phyloP scores from a whole-genome alignment of 352 stramenopile genomes.

The Phytopythium mirpurense region DNA sequence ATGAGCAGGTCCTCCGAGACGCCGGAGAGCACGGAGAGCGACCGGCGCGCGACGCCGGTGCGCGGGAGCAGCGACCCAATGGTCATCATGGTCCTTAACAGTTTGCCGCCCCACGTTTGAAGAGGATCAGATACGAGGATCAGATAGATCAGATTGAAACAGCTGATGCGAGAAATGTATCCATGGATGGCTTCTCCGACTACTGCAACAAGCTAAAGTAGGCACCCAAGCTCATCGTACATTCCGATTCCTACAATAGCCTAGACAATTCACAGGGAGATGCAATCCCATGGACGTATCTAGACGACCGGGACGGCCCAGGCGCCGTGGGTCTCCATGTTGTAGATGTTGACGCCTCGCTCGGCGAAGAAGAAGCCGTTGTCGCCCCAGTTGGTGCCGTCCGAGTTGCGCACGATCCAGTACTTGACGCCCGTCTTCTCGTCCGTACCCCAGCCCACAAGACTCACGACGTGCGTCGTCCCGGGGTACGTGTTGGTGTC shows the following conservation, averaged over 20 bases:
- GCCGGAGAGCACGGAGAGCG: constrained; percentile 59
- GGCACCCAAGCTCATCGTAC: no score
- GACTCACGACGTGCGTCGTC: constrained; percentile 91
- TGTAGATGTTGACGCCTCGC: constrained; percentile 72
- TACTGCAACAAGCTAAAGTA: no score
- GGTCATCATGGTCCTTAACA: not conserved
- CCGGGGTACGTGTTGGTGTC: constrained; percentile 68
- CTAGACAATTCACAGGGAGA: no score
- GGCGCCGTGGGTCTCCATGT: constrained; percentile 64
- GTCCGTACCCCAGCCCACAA: constrained; percentile 93
- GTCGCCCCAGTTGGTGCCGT: constrained; percentile 76
- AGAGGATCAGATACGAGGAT: no score
- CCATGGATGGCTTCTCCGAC: no score
- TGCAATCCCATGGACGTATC: no score
- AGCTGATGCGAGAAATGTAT: no score
- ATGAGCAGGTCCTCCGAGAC: constrained; percentile 80
- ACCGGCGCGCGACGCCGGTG: constrained; percentile 9
- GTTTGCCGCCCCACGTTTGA: no score
- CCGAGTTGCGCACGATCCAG: constrained; percentile 95
- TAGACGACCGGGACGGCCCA: constrained; percentile 68
- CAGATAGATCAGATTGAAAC: no score
- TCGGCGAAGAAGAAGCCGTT: constrained; percentile 68
- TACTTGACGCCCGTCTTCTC: constrained; percentile 85
- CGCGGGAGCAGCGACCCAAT: constrained; percentile 3
- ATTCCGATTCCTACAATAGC: no score